phyloP scores from a whole-genome alignment of 2,329 filamentous ascomycete genomes.

The Epichloe sp. region DNA sequence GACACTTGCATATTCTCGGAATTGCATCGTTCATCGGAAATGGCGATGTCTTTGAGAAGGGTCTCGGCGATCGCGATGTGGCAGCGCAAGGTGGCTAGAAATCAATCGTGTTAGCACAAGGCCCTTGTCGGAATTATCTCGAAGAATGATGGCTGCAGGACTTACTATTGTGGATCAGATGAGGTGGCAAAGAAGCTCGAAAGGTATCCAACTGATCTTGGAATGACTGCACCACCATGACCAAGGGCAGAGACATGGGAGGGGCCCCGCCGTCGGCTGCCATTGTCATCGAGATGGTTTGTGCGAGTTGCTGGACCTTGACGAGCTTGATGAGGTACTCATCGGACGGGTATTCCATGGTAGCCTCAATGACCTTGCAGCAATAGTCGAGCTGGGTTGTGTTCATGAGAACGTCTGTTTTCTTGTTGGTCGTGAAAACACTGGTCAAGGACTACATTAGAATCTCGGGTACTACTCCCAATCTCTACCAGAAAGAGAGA shows the following conservation, averaged over 20 bases:
- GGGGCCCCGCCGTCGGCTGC: slow-evolving; percentile 16
- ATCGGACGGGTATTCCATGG: slow-evolving; percentile 30
- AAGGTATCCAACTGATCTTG: slow-evolving; percentile 30
- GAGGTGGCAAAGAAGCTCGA: slow-evolving; percentile 21
- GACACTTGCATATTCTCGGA: slow-evolving; percentile 19
- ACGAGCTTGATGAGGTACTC: slow-evolving; percentile 31
- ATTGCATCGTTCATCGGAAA: slow-evolving; percentile 25
- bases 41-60: slow-evolving; percentile 32
- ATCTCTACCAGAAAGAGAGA: neutral
- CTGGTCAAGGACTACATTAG: slow-evolving; percentile 10
- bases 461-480: too few species aligned
- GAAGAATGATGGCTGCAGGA: neutral
- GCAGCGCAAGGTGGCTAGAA: slow-evolving; percentile 24
- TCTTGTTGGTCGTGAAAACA: slow-evolving; percentile 32
- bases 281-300: slow-evolving; percentile 31
- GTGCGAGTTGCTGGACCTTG: slow-evolving; percentile 33
- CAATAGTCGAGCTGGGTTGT: slow-evolving; percentile 30
- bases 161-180: slow-evolving; percentile 23
- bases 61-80: slow-evolving; percentile 33
- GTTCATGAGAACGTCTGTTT: slow-evolving; percentile 34
- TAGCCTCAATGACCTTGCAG: slow-evolving; percentile 27
- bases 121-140: neutral
- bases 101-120: neutral
- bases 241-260: slow-evolving; percentile 25
- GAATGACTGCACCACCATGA: slow-evolving; percentile 29